Conservation (phyloP, 2,329 filamentous ascomycete species). For the Verticillium longisporum region DNA sequence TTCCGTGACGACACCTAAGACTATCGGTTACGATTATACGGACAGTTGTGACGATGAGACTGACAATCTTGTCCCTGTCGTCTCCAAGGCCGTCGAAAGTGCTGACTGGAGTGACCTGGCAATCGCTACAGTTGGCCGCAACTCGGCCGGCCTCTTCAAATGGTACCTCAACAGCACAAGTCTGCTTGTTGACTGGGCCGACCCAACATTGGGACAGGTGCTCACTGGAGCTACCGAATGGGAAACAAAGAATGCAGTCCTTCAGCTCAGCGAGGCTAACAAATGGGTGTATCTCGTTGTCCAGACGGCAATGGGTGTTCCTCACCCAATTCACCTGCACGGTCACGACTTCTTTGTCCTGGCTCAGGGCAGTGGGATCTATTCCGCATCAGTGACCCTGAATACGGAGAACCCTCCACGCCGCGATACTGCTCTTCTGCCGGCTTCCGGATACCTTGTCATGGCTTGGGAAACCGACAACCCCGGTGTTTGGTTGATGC, state of each 20-base stretch:
- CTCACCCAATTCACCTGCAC: conserved; percentile 29
- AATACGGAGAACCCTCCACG: conserved; percentile 37
- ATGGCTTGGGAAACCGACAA: conserved; percentile 43
- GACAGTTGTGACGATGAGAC: conserved; percentile 28
- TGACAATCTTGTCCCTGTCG: conserved; percentile 23
- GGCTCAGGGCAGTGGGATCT: conserved; percentile 11
- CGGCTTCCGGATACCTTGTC: conserved; percentile 34
- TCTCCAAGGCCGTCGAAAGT: conserved; percentile 22
- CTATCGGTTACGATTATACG: conserved; percentile 8
- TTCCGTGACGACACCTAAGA: conserved; percentile 8
- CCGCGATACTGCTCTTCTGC: conserved; percentile 44
- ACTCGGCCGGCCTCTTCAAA: conserved; percentile 27
- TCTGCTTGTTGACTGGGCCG: conserved; percentile 21
- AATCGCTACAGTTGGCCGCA: conserved; percentile 17
- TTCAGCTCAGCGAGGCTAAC: conserved; percentile 17
- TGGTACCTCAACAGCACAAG: conserved; percentile 36
- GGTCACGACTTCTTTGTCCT: conserved; percentile 25
- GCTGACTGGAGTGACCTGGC: conserved; percentile 20
- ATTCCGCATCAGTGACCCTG: conserved; percentile 6
- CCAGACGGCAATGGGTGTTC: conserved; percentile 14
- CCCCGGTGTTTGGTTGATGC: conserved; percentile 42
- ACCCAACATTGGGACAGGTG: conserved; percentile 20
- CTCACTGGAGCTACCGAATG: conserved; percentile 12
- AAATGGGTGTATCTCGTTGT: conserved; percentile 23
- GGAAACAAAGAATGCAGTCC: conserved; percentile 17